Percentiles rank a stretch among this genome's conserved stretches.
phyloP scores from a whole-genome alignment of 2,329 filamentous ascomycete genomes.

The Arthrobotrys sphaeroides region DNA sequence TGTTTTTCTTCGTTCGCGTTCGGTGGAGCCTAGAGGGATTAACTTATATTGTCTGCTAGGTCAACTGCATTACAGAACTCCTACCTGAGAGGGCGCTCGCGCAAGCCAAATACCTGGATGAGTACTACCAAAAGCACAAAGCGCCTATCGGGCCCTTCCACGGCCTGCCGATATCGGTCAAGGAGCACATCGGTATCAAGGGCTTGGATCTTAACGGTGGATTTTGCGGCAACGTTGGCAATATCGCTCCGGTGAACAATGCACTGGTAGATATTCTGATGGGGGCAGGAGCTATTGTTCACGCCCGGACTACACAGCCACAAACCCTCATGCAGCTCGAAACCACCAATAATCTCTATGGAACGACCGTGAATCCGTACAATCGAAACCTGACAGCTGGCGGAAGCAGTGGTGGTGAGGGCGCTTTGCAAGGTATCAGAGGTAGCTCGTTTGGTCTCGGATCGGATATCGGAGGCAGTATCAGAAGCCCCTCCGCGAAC shows the following conservation, averaged over 20 bases:
- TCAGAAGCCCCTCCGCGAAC: slow-evolving; percentile 64
- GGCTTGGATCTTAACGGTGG: slow-evolving; percentile 65
- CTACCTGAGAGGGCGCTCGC: slow-evolving; percentile 60
- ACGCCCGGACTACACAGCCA: slow-evolving; percentile 67
- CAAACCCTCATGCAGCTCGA: slow-evolving; percentile 66
- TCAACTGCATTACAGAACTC: slow-evolving; percentile 64
- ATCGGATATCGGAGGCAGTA: slow-evolving; percentile 66
- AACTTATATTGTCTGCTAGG: slow-evolving; percentile 59
- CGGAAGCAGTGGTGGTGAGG: slow-evolving; percentile 69
- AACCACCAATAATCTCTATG: slow-evolving; percentile 65
- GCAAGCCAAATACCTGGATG: slow-evolving; percentile 59
- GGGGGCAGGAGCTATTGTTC: slow-evolving; percentile 66
- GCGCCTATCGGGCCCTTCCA: slow-evolving; percentile 61
- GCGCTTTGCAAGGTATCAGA: slow-evolving; percentile 66
- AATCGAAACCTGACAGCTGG: slow-evolving; percentile 67
- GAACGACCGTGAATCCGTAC: slow-evolving; percentile 66
- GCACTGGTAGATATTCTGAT: slow-evolving; percentile 64
- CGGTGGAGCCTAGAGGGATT: no score
- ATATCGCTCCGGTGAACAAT: slow-evolving; percentile 63
- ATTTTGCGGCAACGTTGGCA: slow-evolving; percentile 65
- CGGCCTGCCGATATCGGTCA: slow-evolving; percentile 66
- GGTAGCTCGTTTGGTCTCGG: slow-evolving; percentile 68
- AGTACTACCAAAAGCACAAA: slow-evolving; percentile 57
- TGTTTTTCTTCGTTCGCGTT: no score
- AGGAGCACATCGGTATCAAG: slow-evolving; percentile 66